Evolutionary conservation across 2,329 filamentous ascomycete species (phyloP).

Genomic region (Cucurbitaria berberidis): DNA sequence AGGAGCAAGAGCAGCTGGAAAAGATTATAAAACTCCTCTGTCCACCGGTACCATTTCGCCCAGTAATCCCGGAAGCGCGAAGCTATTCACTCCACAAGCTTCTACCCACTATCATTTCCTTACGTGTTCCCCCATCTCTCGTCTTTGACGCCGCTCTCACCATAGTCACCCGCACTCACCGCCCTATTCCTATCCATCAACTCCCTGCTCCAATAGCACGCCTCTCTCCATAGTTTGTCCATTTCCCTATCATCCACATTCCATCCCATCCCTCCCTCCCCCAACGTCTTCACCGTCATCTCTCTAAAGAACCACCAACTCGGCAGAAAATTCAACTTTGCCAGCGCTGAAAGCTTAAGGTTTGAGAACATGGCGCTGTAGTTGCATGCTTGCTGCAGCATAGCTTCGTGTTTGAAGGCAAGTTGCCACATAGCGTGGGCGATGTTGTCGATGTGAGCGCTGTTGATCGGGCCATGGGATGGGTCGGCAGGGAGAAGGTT

Average conservation of each 20-base stretch:
- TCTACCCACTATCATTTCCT: too few species aligned
- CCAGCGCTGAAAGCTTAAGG: constrained; percentile 21
- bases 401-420: constrained; percentile 3
- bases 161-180: neutral
- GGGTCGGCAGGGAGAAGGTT: neutral
- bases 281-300: neutral
- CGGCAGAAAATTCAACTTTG: constrained; percentile 25
- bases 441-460: constrained; percentile 8
- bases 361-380: constrained; percentile 15
- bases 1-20: too few species aligned
- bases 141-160: too few species aligned
- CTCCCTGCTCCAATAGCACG: neutral
- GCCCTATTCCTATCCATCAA: neutral
- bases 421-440: constrained; percentile 22
- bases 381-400: constrained; percentile 7
- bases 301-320: constrained; percentile 30
- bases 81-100: too few species aligned
- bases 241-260: constrained; percentile 16
- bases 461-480: neutral
- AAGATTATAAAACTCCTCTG: too few species aligned
- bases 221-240: constrained; percentile 6
- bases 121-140: too few species aligned
- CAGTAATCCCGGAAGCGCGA: too few species aligned
- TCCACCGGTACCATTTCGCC: too few species aligned
- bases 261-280: neutral